These are phyloP conservation scores for Epichloe hybrida DNA, from an alignment of 2,329 filamentous ascomycete genomes.

Conservation along the genomic window DNA sequence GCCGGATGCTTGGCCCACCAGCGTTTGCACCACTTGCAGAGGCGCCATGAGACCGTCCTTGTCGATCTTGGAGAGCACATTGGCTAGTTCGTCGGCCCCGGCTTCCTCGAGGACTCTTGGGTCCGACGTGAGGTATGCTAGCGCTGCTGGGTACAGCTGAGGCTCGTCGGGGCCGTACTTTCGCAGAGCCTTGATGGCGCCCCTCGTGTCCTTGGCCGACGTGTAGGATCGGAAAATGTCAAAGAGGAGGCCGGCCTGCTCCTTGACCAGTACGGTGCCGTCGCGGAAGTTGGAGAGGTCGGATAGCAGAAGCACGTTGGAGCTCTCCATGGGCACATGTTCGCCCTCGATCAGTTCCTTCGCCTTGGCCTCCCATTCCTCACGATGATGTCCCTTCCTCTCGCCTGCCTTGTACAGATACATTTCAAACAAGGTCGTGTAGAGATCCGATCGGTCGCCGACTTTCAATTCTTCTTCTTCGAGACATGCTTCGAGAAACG, in stretches of 20 bases:
- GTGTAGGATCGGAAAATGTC: slow-evolving; percentile 98
- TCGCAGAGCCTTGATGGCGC: slow-evolving; percentile 75
- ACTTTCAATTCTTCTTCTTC: slow-evolving; percentile 52
- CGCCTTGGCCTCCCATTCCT: slow-evolving; percentile 81
- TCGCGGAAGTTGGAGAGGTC: slow-evolving; percentile 83
- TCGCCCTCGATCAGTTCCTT: slow-evolving; percentile 76
- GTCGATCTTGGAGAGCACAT: slow-evolving; percentile 74
- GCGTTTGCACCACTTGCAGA: slow-evolving; percentile 87
- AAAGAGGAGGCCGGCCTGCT: slow-evolving; percentile 80
- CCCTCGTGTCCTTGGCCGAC: slow-evolving; percentile 76
- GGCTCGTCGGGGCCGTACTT: slow-evolving; percentile 91
- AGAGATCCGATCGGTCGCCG: slow-evolving; percentile 70
- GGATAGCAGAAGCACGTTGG: slow-evolving; percentile 84
- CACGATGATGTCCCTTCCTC: slow-evolving; percentile 49
- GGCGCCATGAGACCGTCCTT: slow-evolving; percentile 87
- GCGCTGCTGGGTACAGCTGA: slow-evolving; percentile 78
- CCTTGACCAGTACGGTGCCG: slow-evolving; percentile 82
- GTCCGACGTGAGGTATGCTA: slow-evolving; percentile 87
- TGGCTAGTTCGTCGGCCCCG: slow-evolving; percentile 65
- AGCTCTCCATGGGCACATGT: slow-evolving; percentile 78
- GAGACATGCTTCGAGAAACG: slow-evolving; percentile 81
- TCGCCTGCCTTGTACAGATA: slow-evolving; percentile 80
- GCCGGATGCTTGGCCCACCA: slow-evolving; percentile 45
- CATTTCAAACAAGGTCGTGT: slow-evolving; percentile 96
- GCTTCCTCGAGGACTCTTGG: slow-evolving; percentile 71